phyloP scores from a whole-genome alignment of 1,284 basidiomycete species.

The Puccinia coronata region DNA sequence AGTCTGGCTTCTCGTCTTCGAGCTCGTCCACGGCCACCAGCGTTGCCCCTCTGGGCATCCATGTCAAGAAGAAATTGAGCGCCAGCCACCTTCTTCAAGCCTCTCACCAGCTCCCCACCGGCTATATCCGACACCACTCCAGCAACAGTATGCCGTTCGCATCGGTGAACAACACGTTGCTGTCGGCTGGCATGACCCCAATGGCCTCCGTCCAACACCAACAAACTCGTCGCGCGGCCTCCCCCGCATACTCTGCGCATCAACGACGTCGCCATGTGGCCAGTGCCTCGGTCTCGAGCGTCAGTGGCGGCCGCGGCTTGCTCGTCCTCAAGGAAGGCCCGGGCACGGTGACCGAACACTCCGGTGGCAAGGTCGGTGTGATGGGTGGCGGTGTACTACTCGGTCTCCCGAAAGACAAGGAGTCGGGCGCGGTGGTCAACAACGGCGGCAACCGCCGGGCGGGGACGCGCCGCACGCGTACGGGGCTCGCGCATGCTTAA shows the following conservation, averaged over 20 bases:
- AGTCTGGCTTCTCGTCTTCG: slow-evolving; percentile 30
- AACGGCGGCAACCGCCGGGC: not conserved
- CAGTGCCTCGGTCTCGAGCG: slow-evolving; percentile 31
- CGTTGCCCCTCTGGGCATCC: not conserved
- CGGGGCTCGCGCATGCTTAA: not conserved
- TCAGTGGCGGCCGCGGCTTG: slow-evolving; percentile 15
- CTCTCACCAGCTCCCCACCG: not conserved
- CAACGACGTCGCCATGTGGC: slow-evolving; percentile 15
- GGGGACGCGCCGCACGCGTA: not conserved
- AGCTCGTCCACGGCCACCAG: slow-evolving; percentile 31
- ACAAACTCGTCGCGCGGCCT: not conserved
- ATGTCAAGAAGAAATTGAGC: slow-evolving; percentile 9
- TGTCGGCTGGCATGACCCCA: not conserved
- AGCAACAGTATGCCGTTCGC: slow-evolving; percentile 12
- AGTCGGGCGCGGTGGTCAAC: not conserved
- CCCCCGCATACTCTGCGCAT: not conserved
- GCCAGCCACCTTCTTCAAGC: not conserved
- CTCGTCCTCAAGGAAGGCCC: slow-evolving; percentile 44
- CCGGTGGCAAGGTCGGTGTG: slow-evolving; percentile 57
- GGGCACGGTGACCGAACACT: slow-evolving; percentile 55
- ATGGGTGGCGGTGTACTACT: slow-evolving; percentile 57
- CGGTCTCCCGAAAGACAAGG: slow-evolving; percentile 51
- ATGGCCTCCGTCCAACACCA: not conserved
- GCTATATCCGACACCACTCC: slow-evolving; percentile 27
- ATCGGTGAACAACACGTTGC: not conserved